These are phyloP conservation scores for Fonsecaea monophora DNA, from an alignment of 2,329 filamentous ascomycete genomes.

Conservation along the genomic window DNA sequence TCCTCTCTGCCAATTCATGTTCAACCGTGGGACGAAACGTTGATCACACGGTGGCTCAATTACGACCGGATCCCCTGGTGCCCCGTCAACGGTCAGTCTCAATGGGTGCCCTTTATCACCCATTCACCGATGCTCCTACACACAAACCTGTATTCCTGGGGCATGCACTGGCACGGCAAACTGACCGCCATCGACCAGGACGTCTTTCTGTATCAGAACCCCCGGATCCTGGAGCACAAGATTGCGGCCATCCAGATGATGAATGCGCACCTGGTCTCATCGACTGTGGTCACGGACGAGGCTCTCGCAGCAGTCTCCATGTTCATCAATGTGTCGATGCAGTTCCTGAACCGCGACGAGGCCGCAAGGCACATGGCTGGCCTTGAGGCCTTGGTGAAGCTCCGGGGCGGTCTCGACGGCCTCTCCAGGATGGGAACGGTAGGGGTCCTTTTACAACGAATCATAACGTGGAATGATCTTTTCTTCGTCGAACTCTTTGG, in stretches of 20 bases:
- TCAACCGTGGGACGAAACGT: slow-evolving; percentile 21
- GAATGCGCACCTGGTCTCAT: slow-evolving; percentile 9
- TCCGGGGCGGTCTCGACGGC: slow-evolving; percentile 15
- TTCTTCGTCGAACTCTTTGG: slow-evolving; percentile 26
- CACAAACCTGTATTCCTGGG: slow-evolving; percentile 27
- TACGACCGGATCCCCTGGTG: slow-evolving; percentile 28
- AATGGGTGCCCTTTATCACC: slow-evolving; percentile 21
- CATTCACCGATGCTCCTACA: slow-evolving; percentile 19
- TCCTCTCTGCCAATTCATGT: slow-evolving; percentile 11
- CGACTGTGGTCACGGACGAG: slow-evolving; percentile 10
- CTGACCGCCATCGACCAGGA: slow-evolving; percentile 16
- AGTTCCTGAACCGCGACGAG: slow-evolving; percentile 20
- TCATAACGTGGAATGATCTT: slow-evolving; percentile 24
- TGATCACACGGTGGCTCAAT: slow-evolving; percentile 24
- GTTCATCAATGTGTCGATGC: slow-evolving; percentile 17
- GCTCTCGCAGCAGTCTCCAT: slow-evolving; percentile 19
- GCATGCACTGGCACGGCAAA: slow-evolving; percentile 26
- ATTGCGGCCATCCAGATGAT: slow-evolving; percentile 21
- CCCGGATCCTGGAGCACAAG: slow-evolving; percentile 25
- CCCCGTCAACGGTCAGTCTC: slow-evolving; percentile 23
- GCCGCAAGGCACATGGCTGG: slow-evolving; percentile 17
- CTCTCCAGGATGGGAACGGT: slow-evolving; percentile 19
- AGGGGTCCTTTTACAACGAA: slow-evolving; percentile 18
- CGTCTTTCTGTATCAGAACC: slow-evolving; percentile 18
- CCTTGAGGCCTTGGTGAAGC: slow-evolving; percentile 15